Percentiles rank a stretch among this genome's conserved stretches.
Conservation (phyloP, 2,329 filamentous ascomycete genomes). For the Cercospora sesami region DNA sequence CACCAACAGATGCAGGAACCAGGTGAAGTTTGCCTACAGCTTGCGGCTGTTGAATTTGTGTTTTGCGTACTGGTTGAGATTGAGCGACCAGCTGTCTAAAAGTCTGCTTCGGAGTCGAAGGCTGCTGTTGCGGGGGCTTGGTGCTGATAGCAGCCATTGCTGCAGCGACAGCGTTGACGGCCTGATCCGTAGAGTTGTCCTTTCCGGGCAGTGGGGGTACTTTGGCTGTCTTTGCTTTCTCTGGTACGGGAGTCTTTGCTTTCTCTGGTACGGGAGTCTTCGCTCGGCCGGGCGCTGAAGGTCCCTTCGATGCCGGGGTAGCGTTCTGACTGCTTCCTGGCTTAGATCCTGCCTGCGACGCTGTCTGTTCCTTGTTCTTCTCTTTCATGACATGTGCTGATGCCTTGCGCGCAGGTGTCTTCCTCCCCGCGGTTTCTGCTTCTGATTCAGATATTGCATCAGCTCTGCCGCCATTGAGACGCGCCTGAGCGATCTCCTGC, state of each 20-base stretch:
- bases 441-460: constrained; percentile 39
- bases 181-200: constrained; percentile 15
- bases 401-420: constrained; percentile 42
- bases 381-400: constrained; percentile 34
- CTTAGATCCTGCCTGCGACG: not conserved
- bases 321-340: not conserved
- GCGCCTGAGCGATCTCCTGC: constrained; percentile 6
- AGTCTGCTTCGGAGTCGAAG: constrained; percentile 11
- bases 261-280: not conserved
- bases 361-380: constrained; percentile 11
- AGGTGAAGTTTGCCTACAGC: constrained; percentile 20
- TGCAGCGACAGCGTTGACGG: constrained; percentile 24
- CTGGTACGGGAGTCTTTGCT: not conserved
- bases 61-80: constrained; percentile 15
- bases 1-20: constrained; percentile 29
- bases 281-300: too few species aligned
- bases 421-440: constrained; percentile 30
- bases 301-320: not conserved
- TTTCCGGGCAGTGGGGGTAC: not conserved
- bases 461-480: constrained; percentile 20
- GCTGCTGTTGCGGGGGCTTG: constrained; percentile 8
- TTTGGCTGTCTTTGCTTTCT: not conserved
- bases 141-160: constrained; percentile 21
- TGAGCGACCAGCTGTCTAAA: constrained; percentile 6
- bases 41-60: constrained; percentile 19